Base-by-base conservation (phyloP, 306 rosid species). In the Mucuna pruriens region DNA sequence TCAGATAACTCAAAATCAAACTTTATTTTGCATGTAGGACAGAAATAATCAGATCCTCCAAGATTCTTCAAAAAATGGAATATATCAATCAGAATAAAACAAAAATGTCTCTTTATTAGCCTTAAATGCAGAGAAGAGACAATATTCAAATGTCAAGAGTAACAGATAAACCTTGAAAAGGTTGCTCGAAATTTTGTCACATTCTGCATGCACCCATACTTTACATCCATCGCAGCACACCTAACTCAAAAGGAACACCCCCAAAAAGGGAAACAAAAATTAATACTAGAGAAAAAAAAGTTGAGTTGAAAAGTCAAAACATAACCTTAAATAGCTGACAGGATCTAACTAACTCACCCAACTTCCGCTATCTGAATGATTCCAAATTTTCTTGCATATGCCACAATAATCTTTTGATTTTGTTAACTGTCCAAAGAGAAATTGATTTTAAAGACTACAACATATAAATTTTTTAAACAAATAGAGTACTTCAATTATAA, bases 121-220 rank as follows among this genome's bases (percentile, higher is more conserved):
- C 80, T 65, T 34, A 7, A 40, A 75, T 76, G 74, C 66, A 31
- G 51, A 75, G 79, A 66, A 49, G 31, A 31, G 72, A 57, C 38
- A 73, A 45, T 2, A 64, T 26, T 81, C 20, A 62, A 64, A 77
- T 9, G 80, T 79, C 39, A 48, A 38, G 71, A 39, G 19, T 55
- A 61, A 62, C 11, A 39, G 77, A 83, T 74, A 84, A 62, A 95
- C 99, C 99, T 93, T 93, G 71, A 91, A 93, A 61, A 79, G 90
- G 55, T 88, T 91, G 84, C 88, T 86, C 77, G 95, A 90, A 83
- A 93, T 89, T 87, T 89, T 95, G 91, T 91, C 97, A 7, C 99
- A 95, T 83, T 89, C 97, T 0, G 97, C 97, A 34, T 95, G 99
- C 86, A 93, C 99, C 99, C 97, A 95, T 48, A 93, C 97, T 83